Evolutionary conservation across 305 asterid species (phyloP).

Genomic region (Caryopteris hybrid): DNA sequence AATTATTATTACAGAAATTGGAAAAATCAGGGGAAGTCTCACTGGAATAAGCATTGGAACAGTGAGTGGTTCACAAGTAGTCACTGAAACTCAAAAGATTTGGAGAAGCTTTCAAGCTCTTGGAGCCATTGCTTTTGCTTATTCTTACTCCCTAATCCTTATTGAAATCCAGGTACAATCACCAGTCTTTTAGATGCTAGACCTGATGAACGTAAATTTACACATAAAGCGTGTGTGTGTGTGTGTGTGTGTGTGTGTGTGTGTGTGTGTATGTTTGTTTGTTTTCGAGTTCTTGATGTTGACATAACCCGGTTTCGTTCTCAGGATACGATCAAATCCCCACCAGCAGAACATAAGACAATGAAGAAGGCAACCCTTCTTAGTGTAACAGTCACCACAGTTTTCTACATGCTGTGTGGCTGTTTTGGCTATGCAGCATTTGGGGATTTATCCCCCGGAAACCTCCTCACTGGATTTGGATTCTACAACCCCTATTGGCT

Average conservation of each 20-base stretch:
- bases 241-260: no score
- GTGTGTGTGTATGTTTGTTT: no score
- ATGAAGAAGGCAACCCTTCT: slow-evolving; percentile 74
- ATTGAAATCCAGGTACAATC: slow-evolving; percentile 75
- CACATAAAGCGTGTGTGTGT: no score
- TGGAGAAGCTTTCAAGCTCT: slow-evolving; percentile 91
- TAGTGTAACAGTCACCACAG: slow-evolving; percentile 65
- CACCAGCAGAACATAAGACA: slow-evolving; percentile 77
- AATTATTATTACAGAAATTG: slow-evolving; percentile 33
- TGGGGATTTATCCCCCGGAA: slow-evolving; percentile 77
- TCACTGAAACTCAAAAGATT: slow-evolving; percentile 53
- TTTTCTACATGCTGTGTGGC: slow-evolving; percentile 88
- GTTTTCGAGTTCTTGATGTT: background rate
- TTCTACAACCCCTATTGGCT: slow-evolving; percentile 87
- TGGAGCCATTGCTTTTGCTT: slow-evolving; percentile 91
- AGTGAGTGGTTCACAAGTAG: slow-evolving; percentile 36
- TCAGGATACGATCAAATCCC: slow-evolving; percentile 77
- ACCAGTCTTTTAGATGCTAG: no score
- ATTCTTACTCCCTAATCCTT: slow-evolving; percentile 84
- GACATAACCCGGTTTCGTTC: background rate
- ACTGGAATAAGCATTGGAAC: slow-evolving; percentile 75
- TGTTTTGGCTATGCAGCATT: slow-evolving; percentile 90
- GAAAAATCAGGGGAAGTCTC: slow-evolving; percentile 59
- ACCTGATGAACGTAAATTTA: no score
- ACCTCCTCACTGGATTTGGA: slow-evolving; percentile 79